These are phyloP conservation scores for Teratosphaeria destructans DNA, from an alignment of 2,329 filamentous ascomycete species.

Conservation along the genomic window DNA sequence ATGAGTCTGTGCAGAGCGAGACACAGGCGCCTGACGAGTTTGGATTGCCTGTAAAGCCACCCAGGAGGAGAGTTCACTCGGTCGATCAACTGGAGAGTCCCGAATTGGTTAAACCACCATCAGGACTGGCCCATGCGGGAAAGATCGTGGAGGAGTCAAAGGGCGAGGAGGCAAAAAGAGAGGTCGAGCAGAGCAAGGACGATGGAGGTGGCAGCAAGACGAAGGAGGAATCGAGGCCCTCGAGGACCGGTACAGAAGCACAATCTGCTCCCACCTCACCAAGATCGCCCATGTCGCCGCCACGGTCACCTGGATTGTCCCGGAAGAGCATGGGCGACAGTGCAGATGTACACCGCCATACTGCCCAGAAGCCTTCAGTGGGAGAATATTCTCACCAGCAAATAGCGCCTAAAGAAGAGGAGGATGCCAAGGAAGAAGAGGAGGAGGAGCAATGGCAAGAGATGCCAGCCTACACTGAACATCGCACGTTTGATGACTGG, in stretches of 20 bases:
- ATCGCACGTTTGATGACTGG: conserved; percentile 93
- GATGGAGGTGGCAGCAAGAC: background rate
- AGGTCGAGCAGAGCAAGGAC: conserved; percentile 4
- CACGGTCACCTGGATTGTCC: background rate
- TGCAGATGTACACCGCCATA: background rate
- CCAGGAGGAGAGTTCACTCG: conserved; percentile 18
- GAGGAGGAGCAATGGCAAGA: conserved; percentile 70
- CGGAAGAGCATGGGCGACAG: background rate
- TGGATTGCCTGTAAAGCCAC: conserved; percentile 25
- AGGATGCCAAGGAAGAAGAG: conserved; percentile 42
- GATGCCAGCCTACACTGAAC: conserved; percentile 87
- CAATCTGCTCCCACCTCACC: background rate
- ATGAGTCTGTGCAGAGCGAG: conserved; percentile 8
- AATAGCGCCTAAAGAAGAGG: conserved; percentile 45
- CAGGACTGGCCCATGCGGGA: background rate
- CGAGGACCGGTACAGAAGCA: background rate
- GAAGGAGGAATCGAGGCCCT: background rate
- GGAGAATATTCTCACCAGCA: conserved; percentile 83
- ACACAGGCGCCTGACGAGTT: conserved; percentile 27
- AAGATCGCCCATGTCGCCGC: background rate
- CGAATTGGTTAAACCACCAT: conserved; percentile 7
- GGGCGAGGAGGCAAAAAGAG: conserved; percentile 9
- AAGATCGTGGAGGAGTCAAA: conserved; percentile 9
- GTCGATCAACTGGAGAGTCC: conserved; percentile 16
- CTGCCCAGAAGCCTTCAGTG: conserved; percentile 9